Evolutionary conservation across 2,329 filamentous ascomycete genomes (phyloP), one percentile per base, ranked within the genome.

Genomic region (Emericellopsis atlantica): DNA sequence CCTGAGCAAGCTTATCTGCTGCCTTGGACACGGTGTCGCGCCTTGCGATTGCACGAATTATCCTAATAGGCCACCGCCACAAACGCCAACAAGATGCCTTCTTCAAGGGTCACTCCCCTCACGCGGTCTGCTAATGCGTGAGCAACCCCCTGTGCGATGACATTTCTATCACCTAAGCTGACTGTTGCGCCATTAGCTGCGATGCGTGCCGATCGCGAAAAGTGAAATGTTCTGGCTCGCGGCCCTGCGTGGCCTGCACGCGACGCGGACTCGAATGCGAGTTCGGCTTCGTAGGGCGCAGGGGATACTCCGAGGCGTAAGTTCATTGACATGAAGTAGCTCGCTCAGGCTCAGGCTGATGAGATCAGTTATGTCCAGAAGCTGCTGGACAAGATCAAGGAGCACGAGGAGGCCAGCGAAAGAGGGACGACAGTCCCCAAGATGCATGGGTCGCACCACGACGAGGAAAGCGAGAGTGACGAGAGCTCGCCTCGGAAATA

Each of bases 201-300:
- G 49, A 49, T 26, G 38, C 42, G 9, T 55, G 53, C 32, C 49
- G 53, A 4, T 47, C 48, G 15, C 45, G 51, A 26, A 55, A 55
- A 41, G 51, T 55, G 16, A 55, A 55, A 38, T 55, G 53, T 26
- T 54, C 53, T 4, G 53, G 53, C 2, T 44, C 48, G 8, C 47
- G 47, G 24, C 53, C 52, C 4, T 55, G 53, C 32, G 42, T 43
- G 12, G 49, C 49, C 11, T 55, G 53, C 35, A 45, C 36, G 14
- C 49, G 51, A 8, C 44, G 48, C 8, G 48, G 50, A 2, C 39
- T 51, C 10, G 44, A 51, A 8, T 55, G 53, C 36, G 45, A 44
- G 12, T 55, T 55, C 40, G 49, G 49, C 11, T 41, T 36, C 21
- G 39, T 40, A 12, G 45, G 41, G 6, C 42, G 49, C 10, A 46